Evolutionary conservation across 306 rosid genomes (phyloP), one percentile per base, ranked within the genome.

Genomic region (Alnus rubra): DNA sequence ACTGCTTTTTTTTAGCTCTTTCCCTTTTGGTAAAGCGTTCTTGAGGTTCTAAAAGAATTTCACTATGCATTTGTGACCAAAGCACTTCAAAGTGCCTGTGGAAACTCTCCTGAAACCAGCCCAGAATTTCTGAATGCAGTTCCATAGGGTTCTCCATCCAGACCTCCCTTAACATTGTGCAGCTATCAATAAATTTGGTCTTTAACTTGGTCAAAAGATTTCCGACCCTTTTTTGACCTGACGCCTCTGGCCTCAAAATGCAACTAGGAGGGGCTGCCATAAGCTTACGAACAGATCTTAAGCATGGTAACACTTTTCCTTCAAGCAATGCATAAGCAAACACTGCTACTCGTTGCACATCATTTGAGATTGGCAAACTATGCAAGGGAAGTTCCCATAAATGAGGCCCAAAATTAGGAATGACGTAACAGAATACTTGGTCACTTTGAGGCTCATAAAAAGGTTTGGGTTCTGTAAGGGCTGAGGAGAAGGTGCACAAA

Each of bases 241-340:
- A 60, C 64, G 97, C 94, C 85, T 92, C 93, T 71, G 87, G 85
- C 86, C 88, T 87, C 84, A 94, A 76, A 84, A 94, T 83, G 86
- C 88, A 87, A 52, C 85, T 88, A 55, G 97, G 95, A 79, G 92
- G 79, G 28, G 95, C 90, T 7, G 94, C 85, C 97, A 92, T 85
- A 79, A 74, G 87, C 80, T 86, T 79, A 31, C 92, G 74, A 23
- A 82, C 91, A 62, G 84, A 63, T 78, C 62, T 89, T 64, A 94
- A 69, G 86, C 98, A 92, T 0, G 92, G 92, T 75, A 96, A 85
- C 44, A 92, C 98, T 81, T 92, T 94, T 69, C 98, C 98, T 31
- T 88, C 91, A 55, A 92, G 97, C 90, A 95, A 88, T 52, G 90
- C 91, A 81, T 83, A 92, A 39, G 89, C 97, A 67, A 95, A 95